Evolutionary conservation across 768 basidiomycete species (phyloP).

Genomic region (Cantharellus anzutake): DNA sequence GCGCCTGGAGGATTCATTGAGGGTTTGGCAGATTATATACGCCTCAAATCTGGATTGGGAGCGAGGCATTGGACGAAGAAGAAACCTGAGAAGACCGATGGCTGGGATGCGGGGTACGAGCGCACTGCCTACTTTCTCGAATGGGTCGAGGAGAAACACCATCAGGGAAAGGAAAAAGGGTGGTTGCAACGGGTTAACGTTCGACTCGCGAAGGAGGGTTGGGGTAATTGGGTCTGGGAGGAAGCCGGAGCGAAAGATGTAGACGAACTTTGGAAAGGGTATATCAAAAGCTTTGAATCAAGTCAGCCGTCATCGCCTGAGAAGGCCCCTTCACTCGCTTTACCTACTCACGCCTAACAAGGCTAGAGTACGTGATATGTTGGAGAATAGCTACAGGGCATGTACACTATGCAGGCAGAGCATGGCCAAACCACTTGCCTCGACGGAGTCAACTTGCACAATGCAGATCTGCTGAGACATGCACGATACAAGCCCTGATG

Average conservation of each 20-base stretch:
- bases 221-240: neutral
- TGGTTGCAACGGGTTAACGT: neutral
- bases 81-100: neutral
- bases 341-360: neutral
- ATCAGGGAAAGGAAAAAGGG: neutral
- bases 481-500: too few relatives aligned
- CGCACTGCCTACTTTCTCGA: neutral
- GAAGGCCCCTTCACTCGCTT: neutral
- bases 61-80: constrained; percentile 1
- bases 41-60: neutral
- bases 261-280: neutral
- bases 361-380: neutral
- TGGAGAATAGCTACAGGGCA: neutral
- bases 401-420: too few relatives aligned
- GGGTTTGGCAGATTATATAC: neutral
- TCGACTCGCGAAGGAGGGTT: neutral
- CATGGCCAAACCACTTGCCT: too few relatives aligned
- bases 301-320: neutral
- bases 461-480: too few relatives aligned
- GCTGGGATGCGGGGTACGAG: constrained; percentile 2
- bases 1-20: constrained; percentile 3
- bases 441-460: too few relatives aligned
- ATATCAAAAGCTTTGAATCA: neutral
- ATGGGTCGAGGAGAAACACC: neutral
- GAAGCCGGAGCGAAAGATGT: neutral